Base-by-base conservation (phyloP, 2,329 filamentous ascomycete genomes). In the Plenodomus biglobosus region DNA sequence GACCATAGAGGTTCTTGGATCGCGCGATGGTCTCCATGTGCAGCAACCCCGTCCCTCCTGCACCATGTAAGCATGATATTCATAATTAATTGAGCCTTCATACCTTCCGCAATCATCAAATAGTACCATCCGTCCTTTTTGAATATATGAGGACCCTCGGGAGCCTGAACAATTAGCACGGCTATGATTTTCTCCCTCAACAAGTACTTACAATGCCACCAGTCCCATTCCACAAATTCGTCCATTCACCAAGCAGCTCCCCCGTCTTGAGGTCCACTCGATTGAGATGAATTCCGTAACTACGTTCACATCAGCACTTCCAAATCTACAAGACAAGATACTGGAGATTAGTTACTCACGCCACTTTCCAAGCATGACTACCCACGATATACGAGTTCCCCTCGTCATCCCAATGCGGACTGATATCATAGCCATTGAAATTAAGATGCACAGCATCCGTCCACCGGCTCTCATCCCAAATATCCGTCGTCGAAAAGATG, bases 321-420 rank as follows among this genome's bases (percentile, higher is more conserved):
- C 8, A 7, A 17, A 2, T 1, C n/a, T 35, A 2, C n/a, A n/a
- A 16, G 1, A n/a, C 18, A 20, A 8, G 8, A 5, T 24, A 5
- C 22, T 11, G 11, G 6, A 36, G 4, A 36, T 17, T 37, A 22
- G 17, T 11, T 3, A 27, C 48, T 46, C 21, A 47, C 44, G 48
- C 43, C 7, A 51, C 30, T 24, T 52, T 57, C 51, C 53, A 66
- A 2, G 58, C 55, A 58, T 67, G 63, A 3, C 62, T 59, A 11
- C 56, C 73, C 2, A 61, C 60, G 15, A 81, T 74, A 44, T 83
- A 84, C 0, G 75, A 69, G 44, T 74, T 78, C 0, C 80, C 81
- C 37, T 83, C 76, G 0, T 75, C 74, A 44, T 83, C 78, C 78
- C 80, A 84, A 53, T 81, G 79, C 17, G 76, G 76, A 27, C 73